phyloP scores from a whole-genome alignment of 768 basidiomycete species.

The Suillus luteus region DNA sequence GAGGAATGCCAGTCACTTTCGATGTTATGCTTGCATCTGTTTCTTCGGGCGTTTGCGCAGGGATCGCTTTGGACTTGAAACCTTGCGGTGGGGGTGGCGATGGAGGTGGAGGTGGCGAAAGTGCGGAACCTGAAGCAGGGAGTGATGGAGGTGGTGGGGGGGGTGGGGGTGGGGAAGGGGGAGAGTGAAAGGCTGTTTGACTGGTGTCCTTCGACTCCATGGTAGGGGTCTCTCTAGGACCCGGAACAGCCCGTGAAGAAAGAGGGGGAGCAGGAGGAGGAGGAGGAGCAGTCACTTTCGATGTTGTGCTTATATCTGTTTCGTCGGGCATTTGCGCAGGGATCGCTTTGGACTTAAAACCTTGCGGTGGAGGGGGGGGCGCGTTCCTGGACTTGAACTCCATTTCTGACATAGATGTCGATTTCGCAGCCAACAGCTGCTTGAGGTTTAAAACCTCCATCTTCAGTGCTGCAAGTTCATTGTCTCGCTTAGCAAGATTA shows the following conservation, averaged over 20 bases:
- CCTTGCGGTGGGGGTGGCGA: constrained; percentile 22
- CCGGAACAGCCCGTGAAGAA: constrained; percentile 16
- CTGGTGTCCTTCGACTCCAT: constrained; percentile 1
- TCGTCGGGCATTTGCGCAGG: neutral
- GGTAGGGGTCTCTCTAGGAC: constrained; percentile 18
- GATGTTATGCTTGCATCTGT: neutral
- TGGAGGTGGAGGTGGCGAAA: constrained; percentile 6
- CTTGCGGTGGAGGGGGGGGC: constrained; percentile 57
- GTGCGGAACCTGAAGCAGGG: constrained; percentile 14
- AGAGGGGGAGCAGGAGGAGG: constrained; percentile 21
- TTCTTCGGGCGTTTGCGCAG: neutral
- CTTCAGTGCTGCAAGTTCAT: constrained; percentile 56
- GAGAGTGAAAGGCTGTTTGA: constrained; percentile 11
- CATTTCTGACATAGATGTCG: constrained; percentile 57
- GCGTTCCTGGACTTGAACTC: constrained; percentile 69
- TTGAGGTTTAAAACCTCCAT: constrained; percentile 53
- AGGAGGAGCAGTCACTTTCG: constrained; percentile 12
- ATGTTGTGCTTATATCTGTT: neutral
- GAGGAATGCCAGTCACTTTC: constrained; percentile 12
- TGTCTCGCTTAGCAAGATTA: constrained; percentile 65
- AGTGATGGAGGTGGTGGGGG: constrained; percentile 18
- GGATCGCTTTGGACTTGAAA: constrained; percentile 9
- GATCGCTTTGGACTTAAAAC: constrained; percentile 10
- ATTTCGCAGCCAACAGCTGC: constrained; percentile 50
- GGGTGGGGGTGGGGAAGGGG: constrained; percentile 35